Evolutionary conservation across 2,329 filamentous ascomycete species (phyloP).

Genomic region (Lizonia empirigonia): DNA sequence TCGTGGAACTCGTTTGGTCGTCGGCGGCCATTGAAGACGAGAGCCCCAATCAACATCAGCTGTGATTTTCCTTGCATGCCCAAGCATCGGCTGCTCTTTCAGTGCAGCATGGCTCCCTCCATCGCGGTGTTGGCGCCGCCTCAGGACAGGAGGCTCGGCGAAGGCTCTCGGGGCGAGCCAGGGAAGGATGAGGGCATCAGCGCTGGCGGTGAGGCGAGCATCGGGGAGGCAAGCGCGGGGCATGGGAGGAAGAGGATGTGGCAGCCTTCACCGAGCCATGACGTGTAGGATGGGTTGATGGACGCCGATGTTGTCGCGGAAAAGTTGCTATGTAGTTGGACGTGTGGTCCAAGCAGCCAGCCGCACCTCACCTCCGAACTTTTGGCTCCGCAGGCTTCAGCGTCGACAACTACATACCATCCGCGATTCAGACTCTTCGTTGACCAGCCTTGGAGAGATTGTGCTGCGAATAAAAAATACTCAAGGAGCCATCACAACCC

Average conservation of each 20-base stretch:
- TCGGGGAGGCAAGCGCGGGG: slow-evolving; percentile 40
- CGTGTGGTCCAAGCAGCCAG: slow-evolving; percentile 22
- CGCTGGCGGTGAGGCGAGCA: slow-evolving; percentile 40
- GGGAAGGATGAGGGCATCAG: slow-evolving; percentile 42
- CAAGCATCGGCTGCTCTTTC: slow-evolving; percentile 21
- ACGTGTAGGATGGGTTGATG: slow-evolving; percentile 20
- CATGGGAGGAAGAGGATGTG: slow-evolving; percentile 33
- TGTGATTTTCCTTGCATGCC: not conserved
- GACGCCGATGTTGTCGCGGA: slow-evolving; percentile 6
- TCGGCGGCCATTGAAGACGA: not conserved
- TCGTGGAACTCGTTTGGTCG: not conserved
- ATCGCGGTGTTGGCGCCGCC: slow-evolving; percentile 21
- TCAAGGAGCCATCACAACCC: no score
- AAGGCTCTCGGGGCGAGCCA: slow-evolving; percentile 49
- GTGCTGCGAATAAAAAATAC: no score
- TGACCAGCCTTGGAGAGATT: no score
- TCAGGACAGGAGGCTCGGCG: slow-evolving; percentile 27
- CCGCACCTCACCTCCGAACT: slow-evolving; percentile 30
- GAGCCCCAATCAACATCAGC: not conserved
- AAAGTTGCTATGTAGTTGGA: slow-evolving; percentile 23
- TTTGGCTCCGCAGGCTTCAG: slow-evolving; percentile 14
- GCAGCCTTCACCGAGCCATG: slow-evolving; percentile 42
- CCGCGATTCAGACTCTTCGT: not conserved
- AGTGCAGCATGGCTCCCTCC: slow-evolving; percentile 9
- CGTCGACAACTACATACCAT: not conserved